Conservation (phyloP, 176 grass and related monocot genomes). For the Zizania latifolia region DNA sequence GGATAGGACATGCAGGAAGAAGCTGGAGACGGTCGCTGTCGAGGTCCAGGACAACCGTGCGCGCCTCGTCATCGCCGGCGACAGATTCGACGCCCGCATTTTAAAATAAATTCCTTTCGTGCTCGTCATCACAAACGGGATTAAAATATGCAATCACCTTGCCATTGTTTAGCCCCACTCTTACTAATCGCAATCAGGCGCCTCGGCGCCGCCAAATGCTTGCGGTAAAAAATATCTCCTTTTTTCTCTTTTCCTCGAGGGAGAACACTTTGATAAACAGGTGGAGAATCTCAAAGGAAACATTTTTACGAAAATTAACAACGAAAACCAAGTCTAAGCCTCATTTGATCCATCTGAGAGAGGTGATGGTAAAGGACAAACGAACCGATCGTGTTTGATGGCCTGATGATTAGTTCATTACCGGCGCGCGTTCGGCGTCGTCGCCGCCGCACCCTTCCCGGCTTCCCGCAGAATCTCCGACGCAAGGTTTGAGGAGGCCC, state of each 20-base stretch:
- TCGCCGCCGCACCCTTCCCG: conserved; percentile 6
- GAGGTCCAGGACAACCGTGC: conserved; percentile 25
- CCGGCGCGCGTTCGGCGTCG: conserved; percentile 18
- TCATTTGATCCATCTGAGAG: too few species aligned
- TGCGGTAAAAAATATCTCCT: too few species aligned
- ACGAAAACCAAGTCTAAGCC: neutral
- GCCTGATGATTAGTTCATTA: neutral
- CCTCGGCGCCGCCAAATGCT: too few species aligned
- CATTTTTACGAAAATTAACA: neutral
- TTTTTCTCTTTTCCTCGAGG: too few species aligned
- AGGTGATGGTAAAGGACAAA: too few species aligned
- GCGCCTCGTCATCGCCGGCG: conserved; percentile 36
- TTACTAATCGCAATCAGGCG: too few species aligned
- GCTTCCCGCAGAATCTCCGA: neutral
- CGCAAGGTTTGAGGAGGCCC: neutral
- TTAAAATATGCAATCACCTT: neutral
- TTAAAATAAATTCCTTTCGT: conserved; percentile 23
- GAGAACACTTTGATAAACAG: too few species aligned
- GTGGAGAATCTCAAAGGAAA: too few species aligned
- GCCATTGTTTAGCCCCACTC: neutral
- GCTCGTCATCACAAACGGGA: conserved; percentile 26
- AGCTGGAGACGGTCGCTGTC: conserved; percentile 15
- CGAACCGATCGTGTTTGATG: neutral
- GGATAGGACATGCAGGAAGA: neutral
- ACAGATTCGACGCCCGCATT: conserved; percentile 31